Base-by-base conservation (phyloP, 1,284 basidiomycete species). In the Boletus sp. region DNA sequence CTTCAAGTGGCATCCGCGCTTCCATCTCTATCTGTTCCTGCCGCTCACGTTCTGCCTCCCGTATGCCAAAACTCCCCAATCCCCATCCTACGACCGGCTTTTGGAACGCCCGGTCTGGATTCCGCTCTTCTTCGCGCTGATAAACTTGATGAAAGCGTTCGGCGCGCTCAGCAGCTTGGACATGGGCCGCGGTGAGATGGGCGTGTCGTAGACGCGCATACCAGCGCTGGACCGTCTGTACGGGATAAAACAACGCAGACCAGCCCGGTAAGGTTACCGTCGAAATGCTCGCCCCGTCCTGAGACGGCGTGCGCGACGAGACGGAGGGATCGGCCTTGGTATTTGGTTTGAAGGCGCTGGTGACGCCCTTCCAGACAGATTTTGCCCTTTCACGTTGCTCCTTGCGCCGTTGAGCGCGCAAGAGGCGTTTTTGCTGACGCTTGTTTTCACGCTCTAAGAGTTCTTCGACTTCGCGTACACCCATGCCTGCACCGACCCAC, bases 401-500 rank as follows among this genome's bases (percentile, higher is more conserved):
- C 72, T 65, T 65, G 57, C 68, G 66, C 62, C 73, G 66, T 53
- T 69, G 64, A 32, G 66, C 69, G 26, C 67, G 61, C 45, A 72
- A 61, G 38, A 69, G 64, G 20, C 77, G 72, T 51, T 77, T 75
- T 30, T 67, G 64, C 44, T 78, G 72, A 13, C 77, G 72, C 60
- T 81, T 84, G 55, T 80, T 81, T 58, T 83, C 76, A 41, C 76
- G 72, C 33, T 67, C 56, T 33, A 84, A 61, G 44, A 82, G 74
- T 47, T 87, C 82, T 52, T 82, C 79, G 10, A 80, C 72, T 56
- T 82, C 80, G 14, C 75, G 70, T 14, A 82, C 74, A 64, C 79
- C 73, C 82, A 88, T 77, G 50, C 92, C 92, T 2, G 90, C 85
- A 14, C 94, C 94, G 17, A 94, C 92, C 93, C 93, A 97, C 92